Base-by-base conservation (phyloP, 208 protist species). In the Acanthamoeba quina region DNA sequence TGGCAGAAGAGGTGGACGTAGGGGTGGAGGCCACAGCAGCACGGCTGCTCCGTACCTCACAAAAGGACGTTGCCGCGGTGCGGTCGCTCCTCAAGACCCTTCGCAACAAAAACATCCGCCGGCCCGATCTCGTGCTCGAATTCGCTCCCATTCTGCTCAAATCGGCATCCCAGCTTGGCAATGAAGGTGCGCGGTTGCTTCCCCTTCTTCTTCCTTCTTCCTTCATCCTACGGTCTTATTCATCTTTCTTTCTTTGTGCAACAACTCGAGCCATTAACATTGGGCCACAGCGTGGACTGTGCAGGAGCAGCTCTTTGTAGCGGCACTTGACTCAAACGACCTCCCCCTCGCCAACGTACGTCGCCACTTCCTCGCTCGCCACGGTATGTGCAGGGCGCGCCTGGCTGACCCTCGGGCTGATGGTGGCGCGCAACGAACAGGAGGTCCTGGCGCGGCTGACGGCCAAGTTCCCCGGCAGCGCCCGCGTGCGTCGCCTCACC, bases 111-210 rank as follows among this genome's bases (percentile, higher is more conserved):
- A 66, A 74, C 44, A 44, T 92, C 2, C 86, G 86, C 26, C 9
- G 86, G 9, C 60, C 86, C 24, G 86, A 92, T 49, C 44, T 92
- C 60, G 86, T 92, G 58, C 86, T 92, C 34, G 41, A 92, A 72
- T 92, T 76, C 41, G 86, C 58, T 29, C 86, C 86, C 31, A 13
- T 58, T 49, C 37, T 92, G 64, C 60, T 92, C 49, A 70, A 92
- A 56, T 56, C 31, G 31, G 19, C 58, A 5, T 92, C 86, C 4
- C 44, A 10, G 5, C 86, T 89, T 68, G 82, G 82, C 9, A 72
- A 92, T 72, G 86, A 92, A 92, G 86, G 86, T 72, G 31, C 47
- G 24, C 21, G 52, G 2, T 56, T 56, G 0, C 10, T 92, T 92
- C 5, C 49, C 24, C 74, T 5, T 10, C 44, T 11, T 4, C 6